Evolutionary conservation across 2,329 filamentous ascomycete genomes (phyloP).

Genomic region (Hypoxylon sp.): DNA sequence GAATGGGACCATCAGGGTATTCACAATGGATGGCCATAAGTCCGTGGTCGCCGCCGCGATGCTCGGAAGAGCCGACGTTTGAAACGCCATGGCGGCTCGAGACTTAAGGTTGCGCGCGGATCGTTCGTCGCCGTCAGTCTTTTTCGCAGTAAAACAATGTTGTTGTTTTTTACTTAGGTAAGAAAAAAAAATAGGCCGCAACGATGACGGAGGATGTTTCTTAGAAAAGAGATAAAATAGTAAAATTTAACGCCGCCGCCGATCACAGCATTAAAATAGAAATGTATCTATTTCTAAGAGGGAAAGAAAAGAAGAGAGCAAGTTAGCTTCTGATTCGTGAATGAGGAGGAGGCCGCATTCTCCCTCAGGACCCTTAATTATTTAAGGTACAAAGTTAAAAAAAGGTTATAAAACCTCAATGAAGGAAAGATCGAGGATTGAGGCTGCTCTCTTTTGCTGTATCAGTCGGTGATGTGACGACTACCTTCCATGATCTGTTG

Average conservation of each 20-base stretch:
- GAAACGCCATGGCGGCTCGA: conserved; percentile 44
- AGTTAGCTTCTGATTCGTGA: conserved; percentile 30
- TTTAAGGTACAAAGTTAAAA: too few relatives aligned
- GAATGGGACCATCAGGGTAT: conserved; percentile 51
- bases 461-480: conserved; percentile 23
- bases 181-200: too few relatives aligned
- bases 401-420: too few relatives aligned
- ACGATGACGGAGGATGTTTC: conserved; percentile 10
- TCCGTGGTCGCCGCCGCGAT: conserved; percentile 55
- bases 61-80: conserved; percentile 46
- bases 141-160: too few relatives aligned
- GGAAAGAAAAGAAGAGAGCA: conserved; percentile 22
- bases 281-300: conserved; percentile 24
- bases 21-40: conserved; percentile 57
- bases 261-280: conserved; percentile 24
- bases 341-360: conserved; percentile 34
- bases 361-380: conserved; percentile 17
- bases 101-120: too few relatives aligned
- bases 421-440: too few relatives aligned
- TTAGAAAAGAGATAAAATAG: conserved; percentile 9
- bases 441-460: too few relatives aligned
- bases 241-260: conserved; percentile 11
- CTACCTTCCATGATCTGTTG: neutral
- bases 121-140: conserved; percentile 19
- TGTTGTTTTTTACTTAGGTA: too few relatives aligned